Conservation (phyloP, 805 yeast genomes). For the Lachancea thermotolerans region DNA sequence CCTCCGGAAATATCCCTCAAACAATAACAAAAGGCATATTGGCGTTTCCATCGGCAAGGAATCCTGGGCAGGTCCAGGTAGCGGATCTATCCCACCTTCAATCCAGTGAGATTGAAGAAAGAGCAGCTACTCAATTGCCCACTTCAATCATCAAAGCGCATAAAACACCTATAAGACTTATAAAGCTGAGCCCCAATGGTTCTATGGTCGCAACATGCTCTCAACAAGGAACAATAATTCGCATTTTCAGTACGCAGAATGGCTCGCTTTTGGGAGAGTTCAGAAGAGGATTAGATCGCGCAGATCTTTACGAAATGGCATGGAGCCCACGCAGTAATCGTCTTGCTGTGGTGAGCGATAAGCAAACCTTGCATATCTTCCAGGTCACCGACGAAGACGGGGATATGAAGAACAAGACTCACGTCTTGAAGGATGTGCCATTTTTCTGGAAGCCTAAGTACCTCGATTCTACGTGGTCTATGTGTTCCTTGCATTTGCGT, state of each 20-base stretch:
- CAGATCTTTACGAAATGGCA: constrained; percentile 72
- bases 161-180: constrained; percentile 61
- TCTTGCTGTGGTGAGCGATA: constrained; percentile 83
- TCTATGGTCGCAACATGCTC: constrained; percentile 82
- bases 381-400: constrained; percentile 30
- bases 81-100: constrained; percentile 20
- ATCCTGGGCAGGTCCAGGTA: constrained; percentile 28
- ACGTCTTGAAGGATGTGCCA: constrained; percentile 54
- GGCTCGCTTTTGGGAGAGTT: constrained; percentile 76
- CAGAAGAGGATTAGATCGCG: constrained; percentile 84
- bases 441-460: constrained; percentile 42
- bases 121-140: constrained; percentile 16
- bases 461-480: constrained; percentile 83
- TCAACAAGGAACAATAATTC: constrained; percentile 78
- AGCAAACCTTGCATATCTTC: constrained; percentile 82
- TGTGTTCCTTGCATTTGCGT: constrained; percentile 58
- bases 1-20: background rate
- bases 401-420: constrained; percentile 45
- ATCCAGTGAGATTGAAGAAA: constrained; percentile 12
- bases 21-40: constrained; percentile 16
- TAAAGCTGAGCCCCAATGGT: constrained; percentile 70
- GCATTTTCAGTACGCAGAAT: constrained; percentile 60
- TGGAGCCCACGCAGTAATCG: constrained; percentile 71
- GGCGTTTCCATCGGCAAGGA: constrained; percentile 22
- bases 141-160: constrained; percentile 71